Evolutionary conservation across 164 flowering plant genomes (phyloP).

Genomic region (Vitis cinerea): DNA sequence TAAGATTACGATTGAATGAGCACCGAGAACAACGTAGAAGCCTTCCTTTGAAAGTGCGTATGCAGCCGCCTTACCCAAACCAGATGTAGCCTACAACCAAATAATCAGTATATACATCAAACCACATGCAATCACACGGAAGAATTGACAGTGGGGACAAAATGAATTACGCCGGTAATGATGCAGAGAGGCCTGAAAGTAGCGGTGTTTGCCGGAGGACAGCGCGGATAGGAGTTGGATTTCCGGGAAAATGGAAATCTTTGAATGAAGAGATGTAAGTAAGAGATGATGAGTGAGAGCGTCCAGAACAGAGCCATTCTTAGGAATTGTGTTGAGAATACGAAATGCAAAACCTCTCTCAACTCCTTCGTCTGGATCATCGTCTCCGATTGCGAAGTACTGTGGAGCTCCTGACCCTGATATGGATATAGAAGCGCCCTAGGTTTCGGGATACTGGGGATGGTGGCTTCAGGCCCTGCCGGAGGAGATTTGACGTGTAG

Average conservation of each 20-base stretch:
- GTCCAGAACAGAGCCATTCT: constrained; percentile 73
- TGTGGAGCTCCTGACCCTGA: too few relatives aligned
- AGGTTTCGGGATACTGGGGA: too few relatives aligned
- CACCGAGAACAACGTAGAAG: constrained; percentile 78
- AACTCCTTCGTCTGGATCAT: constrained; percentile 11
- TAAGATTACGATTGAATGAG: background rate
- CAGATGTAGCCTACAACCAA: constrained; percentile 78
- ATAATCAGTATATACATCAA: background rate
- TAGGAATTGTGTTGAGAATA: constrained; percentile 42
- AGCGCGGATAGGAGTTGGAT: constrained; percentile 29
- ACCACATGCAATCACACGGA: background rate
- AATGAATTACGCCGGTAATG: constrained; percentile 70
- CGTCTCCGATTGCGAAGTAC: background rate
- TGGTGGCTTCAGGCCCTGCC: too few relatives aligned
- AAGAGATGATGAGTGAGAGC: constrained; percentile 43
- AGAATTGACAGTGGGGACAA: background rate
- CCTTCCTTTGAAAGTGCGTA: constrained; percentile 67
- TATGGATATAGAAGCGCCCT: too few relatives aligned
- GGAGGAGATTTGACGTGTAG: too few relatives aligned
- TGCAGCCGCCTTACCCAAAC: constrained; percentile 85
- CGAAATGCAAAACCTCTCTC: constrained; percentile 29
- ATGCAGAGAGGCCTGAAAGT: constrained; percentile 56
- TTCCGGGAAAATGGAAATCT: constrained; percentile 15
- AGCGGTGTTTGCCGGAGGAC: constrained; percentile 8
- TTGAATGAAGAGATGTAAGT: constrained; percentile 29